phyloP scores from a whole-genome alignment of 2,329 filamentous ascomycete genomes.

The Phaeosphaeria sp. region DNA sequence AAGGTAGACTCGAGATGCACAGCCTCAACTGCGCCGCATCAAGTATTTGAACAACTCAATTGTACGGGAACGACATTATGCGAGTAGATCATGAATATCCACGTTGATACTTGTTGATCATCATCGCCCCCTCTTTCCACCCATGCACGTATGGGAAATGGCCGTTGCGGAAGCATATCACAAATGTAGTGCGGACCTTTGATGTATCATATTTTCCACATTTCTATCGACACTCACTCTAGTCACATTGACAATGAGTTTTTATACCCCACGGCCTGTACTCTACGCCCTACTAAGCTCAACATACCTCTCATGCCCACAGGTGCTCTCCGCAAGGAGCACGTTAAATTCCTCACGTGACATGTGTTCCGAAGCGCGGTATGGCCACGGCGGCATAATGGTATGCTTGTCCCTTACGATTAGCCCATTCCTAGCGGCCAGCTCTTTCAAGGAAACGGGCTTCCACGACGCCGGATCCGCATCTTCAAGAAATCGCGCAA shows the following conservation, averaged over 20 bases:
- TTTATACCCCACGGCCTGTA: too few relatives aligned
- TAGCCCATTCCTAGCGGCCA: conserved; percentile 9
- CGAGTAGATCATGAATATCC: too few relatives aligned
- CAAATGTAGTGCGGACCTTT: too few relatives aligned
- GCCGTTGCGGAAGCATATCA: too few relatives aligned
- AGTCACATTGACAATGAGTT: too few relatives aligned
- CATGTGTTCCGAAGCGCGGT: conserved; percentile 26
- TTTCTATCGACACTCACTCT: too few relatives aligned
- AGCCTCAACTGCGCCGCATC: background rate
- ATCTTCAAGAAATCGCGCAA: background rate
- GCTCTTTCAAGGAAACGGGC: conserved; percentile 4
- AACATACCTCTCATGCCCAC: background rate
- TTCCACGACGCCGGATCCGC: background rate
- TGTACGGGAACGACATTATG: too few relatives aligned
- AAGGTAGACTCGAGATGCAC: background rate
- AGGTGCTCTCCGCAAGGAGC: background rate
- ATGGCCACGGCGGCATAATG: conserved; percentile 46
- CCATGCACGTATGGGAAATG: too few relatives aligned
- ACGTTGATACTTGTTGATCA: too few relatives aligned
- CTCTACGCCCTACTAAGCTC: background rate
- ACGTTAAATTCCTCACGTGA: conserved; percentile 45
- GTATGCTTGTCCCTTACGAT: conserved; percentile 38
- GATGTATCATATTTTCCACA: too few relatives aligned
- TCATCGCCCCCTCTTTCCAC: too few relatives aligned
- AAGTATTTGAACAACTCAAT: too few relatives aligned